Percentiles rank a stretch among this genome's conserved stretches.
Conservation (phyloP, 768 basidiomycete genomes). For the Gelatoporia subvermispora region DNA sequence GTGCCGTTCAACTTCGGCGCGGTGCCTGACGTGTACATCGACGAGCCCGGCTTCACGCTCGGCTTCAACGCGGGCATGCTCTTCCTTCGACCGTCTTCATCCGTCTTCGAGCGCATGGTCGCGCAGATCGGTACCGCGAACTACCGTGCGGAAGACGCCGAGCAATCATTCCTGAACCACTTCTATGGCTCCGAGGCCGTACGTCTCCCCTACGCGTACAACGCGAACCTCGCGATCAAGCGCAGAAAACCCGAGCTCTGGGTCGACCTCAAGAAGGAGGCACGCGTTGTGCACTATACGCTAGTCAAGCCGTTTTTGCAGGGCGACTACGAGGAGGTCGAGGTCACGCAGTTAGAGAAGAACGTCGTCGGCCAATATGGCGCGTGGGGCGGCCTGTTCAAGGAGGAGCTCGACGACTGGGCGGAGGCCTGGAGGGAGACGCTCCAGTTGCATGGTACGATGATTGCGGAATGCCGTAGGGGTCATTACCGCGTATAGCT, state of each 20-base stretch:
- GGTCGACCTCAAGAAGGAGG: slow-evolving; percentile 27
- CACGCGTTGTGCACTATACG: slow-evolving; percentile 37
- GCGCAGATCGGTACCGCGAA: slow-evolving; percentile 22
- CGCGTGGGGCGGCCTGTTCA: slow-evolving; percentile 21
- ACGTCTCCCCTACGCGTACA: slow-evolving; percentile 37
- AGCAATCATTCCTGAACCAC: slow-evolving; percentile 38
- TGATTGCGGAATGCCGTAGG: background rate
- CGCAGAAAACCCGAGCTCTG: slow-evolving; percentile 27
- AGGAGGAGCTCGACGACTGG: slow-evolving; percentile 29
- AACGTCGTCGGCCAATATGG: slow-evolving; percentile 17
- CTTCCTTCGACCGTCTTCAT: slow-evolving; percentile 27
- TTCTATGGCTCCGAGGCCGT: slow-evolving; percentile 32
- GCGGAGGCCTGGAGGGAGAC: slow-evolving; percentile 17
- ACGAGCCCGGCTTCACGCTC: slow-evolving; percentile 28
- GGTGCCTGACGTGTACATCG: slow-evolving; percentile 34
- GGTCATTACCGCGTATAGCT: too few species aligned
- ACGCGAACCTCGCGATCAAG: slow-evolving; percentile 38
- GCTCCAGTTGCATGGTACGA: slow-evolving; percentile 7
- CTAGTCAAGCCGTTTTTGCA: slow-evolving; percentile 26
- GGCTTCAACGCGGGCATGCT: slow-evolving; percentile 39
- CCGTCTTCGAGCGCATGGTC: slow-evolving; percentile 27
- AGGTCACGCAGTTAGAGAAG: slow-evolving; percentile 18
- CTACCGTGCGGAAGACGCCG: slow-evolving; percentile 31
- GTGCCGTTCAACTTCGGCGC: slow-evolving; percentile 38
- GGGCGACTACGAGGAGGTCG: slow-evolving; percentile 15